Base-by-base conservation (phyloP, 306 rosid genomes). In the Acmispon strigosus region DNA sequence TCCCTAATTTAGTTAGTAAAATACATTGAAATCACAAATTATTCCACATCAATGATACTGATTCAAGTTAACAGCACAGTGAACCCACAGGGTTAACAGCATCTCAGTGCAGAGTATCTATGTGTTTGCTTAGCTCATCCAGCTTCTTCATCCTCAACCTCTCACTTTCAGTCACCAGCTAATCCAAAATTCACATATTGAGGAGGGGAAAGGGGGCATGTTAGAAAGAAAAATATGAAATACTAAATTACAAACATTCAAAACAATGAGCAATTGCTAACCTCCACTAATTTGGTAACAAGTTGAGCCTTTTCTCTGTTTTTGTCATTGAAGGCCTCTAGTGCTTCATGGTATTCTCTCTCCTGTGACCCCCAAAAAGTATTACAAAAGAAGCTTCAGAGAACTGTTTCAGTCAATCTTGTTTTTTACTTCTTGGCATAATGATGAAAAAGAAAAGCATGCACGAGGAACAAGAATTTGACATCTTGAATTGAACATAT, bases 71-170 rank as follows among this genome's bases (percentile, higher is more conserved):
- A 70, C 73, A 89, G 10, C 86, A 83, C 89, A 66, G 76, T 72
- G 64, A 76, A 61, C 18, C 53, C 55, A 66, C 20, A 29, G 42
- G 78, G 78, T 54, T 12, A 78, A 52, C 19, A 78, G 74, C 75
- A 80, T 19, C 44, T 81, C 82, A 88, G 13, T 84, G 81, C 59
- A 93, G 76, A 20, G 86, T 81, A 69, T 93, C 97, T 57, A 90
- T 58, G 82, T 85, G 82, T 87, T 88, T 93, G 91, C 96, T 88
- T 83, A 93, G 88, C 80, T 93, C 98, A 72, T 90, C 98, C 84
- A 93, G 92, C 90, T 90, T 93, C 96, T 90, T 90, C 97, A 93
- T 83, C 90, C 98, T 90, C 86, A 88, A 8, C 79, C 51, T 88
- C 88, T 93, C 98, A 70, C 98, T 93, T 79, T 93, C 97, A 22